Evolutionary conservation across 345 rosid genomes (phyloP).

Genomic region (Salix brachista): DNA sequence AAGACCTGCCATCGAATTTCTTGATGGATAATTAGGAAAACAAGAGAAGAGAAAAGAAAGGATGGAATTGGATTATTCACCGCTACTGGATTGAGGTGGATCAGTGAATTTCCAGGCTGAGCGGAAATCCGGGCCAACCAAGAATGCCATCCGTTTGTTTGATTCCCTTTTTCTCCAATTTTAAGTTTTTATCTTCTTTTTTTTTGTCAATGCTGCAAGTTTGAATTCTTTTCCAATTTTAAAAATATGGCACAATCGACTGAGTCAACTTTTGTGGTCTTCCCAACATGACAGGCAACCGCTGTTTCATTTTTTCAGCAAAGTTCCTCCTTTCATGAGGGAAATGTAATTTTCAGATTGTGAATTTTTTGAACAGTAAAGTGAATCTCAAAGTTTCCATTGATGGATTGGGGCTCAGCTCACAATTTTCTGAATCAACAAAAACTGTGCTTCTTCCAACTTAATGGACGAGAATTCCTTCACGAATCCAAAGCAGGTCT

Average conservation of each 20-base stretch:
- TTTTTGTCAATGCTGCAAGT: no score
- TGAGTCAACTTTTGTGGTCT: no score
- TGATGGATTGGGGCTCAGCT: constrained; percentile 51
- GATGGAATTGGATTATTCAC: no score
- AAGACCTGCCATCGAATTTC: no score
- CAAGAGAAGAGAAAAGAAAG: background rate
- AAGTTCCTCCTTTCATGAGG: background rate
- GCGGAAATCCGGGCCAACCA: no score
- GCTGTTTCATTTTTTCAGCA: background rate
- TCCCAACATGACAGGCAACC: background rate
- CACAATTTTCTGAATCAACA: constrained; percentile 52
- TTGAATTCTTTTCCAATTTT: no score
- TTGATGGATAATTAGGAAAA: no score
- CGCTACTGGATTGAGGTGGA: no score
- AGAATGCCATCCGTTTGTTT: no score
- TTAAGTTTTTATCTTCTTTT: no score
- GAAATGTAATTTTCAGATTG: constrained; percentile 44
- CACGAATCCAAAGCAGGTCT: constrained; percentile 60
- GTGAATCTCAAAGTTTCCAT: constrained; percentile 49
- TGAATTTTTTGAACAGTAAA: constrained; percentile 61
- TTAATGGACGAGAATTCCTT: constrained; percentile 88
- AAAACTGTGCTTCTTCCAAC: constrained; percentile 53
- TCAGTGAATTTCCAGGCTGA: no score
- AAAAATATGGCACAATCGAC: no score
- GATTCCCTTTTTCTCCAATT: background rate